phyloP scores from a whole-genome alignment of 495 filamentous ascomycete species.

The Tuber aestivum region DNA sequence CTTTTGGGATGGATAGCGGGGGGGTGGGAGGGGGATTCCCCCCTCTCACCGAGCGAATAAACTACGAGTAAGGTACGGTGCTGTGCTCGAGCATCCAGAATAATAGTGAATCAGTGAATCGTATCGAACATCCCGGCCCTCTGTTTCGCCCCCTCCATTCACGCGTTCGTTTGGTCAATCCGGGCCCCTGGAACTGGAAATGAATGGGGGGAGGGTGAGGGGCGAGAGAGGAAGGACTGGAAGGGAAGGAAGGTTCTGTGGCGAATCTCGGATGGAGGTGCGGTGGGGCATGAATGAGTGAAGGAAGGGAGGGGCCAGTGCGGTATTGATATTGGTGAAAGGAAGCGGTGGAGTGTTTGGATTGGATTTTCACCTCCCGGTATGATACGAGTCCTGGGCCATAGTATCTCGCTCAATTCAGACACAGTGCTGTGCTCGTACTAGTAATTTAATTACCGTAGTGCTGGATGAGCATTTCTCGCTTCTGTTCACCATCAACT shows the following conservation, averaged over 20 bases:
- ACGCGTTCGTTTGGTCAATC: neutral
- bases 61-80: neutral
- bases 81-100: too few species aligned
- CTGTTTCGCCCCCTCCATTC: neutral
- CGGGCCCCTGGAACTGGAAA: slow-evolving; percentile 3
- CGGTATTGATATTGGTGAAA: neutral
- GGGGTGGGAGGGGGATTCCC: neutral
- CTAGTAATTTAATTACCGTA: too few species aligned
- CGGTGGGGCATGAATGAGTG: neutral
- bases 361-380: too few species aligned
- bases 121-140: neutral
- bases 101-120: too few species aligned
- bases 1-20: neutral
- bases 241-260: neutral
- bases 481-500: neutral
- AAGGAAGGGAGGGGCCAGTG: neutral
- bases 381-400: too few species aligned
- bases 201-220: neutral
- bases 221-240: too few species aligned
- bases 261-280: neutral
- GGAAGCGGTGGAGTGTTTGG: neutral
- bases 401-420: neutral
- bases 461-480: neutral
- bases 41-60: neutral
- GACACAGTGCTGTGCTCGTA: neutral